phyloP scores from a whole-genome alignment of 768 basidiomycete species.

The Chlorophyllum brunneum region DNA sequence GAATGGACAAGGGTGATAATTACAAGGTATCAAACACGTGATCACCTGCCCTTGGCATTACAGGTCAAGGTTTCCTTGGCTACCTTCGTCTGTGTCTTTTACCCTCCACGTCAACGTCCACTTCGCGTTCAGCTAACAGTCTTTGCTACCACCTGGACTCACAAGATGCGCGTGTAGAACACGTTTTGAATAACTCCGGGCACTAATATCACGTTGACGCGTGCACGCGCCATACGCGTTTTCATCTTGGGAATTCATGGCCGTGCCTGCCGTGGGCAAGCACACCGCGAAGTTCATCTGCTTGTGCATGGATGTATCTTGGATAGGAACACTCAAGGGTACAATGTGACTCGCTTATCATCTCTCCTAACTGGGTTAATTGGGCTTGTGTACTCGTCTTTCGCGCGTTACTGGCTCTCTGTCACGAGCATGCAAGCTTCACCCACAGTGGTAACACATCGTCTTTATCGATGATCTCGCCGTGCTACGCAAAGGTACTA shows the following conservation, averaged over 20 bases:
- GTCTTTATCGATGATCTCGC: neutral
- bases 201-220: neutral
- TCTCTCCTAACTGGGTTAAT: no score
- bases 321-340: neutral
- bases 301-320: neutral
- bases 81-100: neutral
- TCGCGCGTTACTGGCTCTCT: conserved; percentile 4
- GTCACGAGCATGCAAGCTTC: neutral
- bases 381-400: neutral
- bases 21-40: neutral
- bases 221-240: neutral
- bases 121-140: no score
- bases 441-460: neutral
- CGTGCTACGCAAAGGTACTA: no score
- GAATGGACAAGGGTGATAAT: neutral
- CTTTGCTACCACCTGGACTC: no score
- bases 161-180: neutral
- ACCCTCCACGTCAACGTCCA: neutral
- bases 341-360: no score
- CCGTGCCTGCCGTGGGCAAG: neutral
- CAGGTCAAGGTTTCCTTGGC: neutral
- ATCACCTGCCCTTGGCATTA: neutral
- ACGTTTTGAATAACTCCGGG: neutral
- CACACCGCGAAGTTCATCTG: neutral
- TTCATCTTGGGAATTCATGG: neutral